Evolutionary conservation across 108 stramenopile genomes (phyloP).

Genomic region (Craspedostauros australis): DNA sequence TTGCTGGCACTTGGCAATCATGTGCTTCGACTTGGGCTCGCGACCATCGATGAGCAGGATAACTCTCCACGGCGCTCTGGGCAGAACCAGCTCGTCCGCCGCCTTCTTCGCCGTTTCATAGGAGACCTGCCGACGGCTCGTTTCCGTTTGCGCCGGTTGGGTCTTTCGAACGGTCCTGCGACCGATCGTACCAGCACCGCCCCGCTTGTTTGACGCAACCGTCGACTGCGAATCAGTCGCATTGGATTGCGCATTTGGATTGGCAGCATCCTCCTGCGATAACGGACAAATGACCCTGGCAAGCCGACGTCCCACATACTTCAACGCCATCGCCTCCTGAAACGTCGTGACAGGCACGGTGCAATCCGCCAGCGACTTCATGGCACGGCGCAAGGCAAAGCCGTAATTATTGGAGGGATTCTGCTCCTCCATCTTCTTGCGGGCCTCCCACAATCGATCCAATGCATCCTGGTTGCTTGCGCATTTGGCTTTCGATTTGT

Average conservation of each 20-base stretch:
- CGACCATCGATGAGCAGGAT: conserved; percentile 38
- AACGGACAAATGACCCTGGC: conserved; percentile 26
- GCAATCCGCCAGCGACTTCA: conserved; percentile 20
- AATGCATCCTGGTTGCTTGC: conserved; percentile 33
- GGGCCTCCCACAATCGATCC: conserved; percentile 18
- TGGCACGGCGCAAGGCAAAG: conserved; percentile 23
- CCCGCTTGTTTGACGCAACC: too few species aligned
- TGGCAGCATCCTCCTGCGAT: too few species aligned
- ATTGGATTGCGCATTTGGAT: too few species aligned
- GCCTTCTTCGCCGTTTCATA: conserved; percentile 20
- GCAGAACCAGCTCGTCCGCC: conserved; percentile 11
- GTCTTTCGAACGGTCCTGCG: too few species aligned
- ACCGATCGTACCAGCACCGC: too few species aligned
- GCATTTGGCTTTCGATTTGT: conserved; percentile 28
- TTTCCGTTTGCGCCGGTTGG: too few species aligned
- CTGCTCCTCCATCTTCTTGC: neutral
- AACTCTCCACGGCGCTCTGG: conserved; percentile 37
- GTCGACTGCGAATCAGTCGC: too few species aligned
- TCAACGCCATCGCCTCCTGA: conserved; percentile 32
- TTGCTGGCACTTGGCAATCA: conserved; percentile 21
- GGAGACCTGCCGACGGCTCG: too few species aligned
- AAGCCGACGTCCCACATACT: conserved; percentile 32
- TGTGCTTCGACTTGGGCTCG: conserved; percentile 35
- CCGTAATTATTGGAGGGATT: conserved; percentile 9
- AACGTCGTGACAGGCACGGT: conserved; percentile 20